Evolutionary conservation across 495 filamentous ascomycete genomes (phyloP), one percentile per base, ranked within the genome.

Genomic region (Apodospora peruviana): DNA sequence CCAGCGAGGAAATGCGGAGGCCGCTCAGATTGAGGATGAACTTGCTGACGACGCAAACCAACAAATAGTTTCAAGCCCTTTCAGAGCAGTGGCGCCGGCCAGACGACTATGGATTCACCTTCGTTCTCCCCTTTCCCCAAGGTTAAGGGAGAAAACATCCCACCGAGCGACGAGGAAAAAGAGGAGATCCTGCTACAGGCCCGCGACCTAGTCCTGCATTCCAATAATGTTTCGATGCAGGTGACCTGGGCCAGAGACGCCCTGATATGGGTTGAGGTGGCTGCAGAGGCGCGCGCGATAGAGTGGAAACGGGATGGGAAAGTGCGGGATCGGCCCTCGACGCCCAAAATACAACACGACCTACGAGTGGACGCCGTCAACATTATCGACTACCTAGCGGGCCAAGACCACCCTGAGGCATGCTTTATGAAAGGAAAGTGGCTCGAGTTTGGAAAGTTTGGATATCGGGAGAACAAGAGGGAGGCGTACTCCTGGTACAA

Each of bases 391-490:
- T 96, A 96, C 63, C 73, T 98, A 22, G 86, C 91, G 19, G 86
- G 88, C 32, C 93, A 98, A 67, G 81, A 83, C 51, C 93, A 98
- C 57, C 93, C 93, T 40, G 90, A 91, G 60, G 93, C 94, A 4
- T 84, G 90, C 55, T 97, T 96, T 61, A 88, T 98, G 73, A 84
- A 83, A 64, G 88, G 88, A 46, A 96, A 93, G 79, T 97, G 93
- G 94, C 75, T 95, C 25, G 93, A 98, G 65, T 97, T 97, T 71
- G 93, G 93, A 49, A 96, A 96, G 65, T 97, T 96, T 65, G 88
- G 87, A 18, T 80, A 81, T 53, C 82, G 87, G 17, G 73, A 87
- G 50, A 91, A 97, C 71, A 96, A 94, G 68, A 90, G 91, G 57
- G 91, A 96, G 67, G 93, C 93, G 16, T 97, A 91, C 64, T 66